A percentile compares a stretch with the other conserved stretches of the same genome.
These are phyloP conservation scores for Calvatia gigantea DNA, from an alignment of 768 basidiomycete species.

Conservation along the genomic window DNA sequence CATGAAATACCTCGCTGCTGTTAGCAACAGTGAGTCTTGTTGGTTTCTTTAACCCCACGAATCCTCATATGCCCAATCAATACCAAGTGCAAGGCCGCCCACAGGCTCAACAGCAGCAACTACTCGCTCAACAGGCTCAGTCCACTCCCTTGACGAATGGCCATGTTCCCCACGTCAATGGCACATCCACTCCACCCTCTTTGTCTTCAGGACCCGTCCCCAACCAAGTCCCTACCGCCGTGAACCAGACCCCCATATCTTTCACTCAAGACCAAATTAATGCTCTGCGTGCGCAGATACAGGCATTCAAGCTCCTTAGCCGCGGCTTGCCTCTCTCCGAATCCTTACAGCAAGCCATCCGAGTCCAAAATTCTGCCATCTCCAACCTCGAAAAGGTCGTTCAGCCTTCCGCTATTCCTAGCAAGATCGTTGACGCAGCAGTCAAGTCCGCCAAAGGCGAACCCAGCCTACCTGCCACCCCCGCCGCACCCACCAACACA, in stretches of 20 bases:
- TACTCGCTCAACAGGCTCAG: conserved; percentile 22
- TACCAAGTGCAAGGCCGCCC: conserved; percentile 26
- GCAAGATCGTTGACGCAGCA: conserved; percentile 68
- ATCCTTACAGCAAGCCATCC: conserved; percentile 65
- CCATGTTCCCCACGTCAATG: conserved; percentile 41
- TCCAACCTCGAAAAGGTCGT: conserved; percentile 65
- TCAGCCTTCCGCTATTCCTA: conserved; percentile 53
- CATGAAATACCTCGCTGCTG: conserved; percentile 43
- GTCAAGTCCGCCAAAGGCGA: conserved; percentile 69
- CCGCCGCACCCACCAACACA: conserved; percentile 29
- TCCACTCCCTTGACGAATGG: conserved; percentile 42
- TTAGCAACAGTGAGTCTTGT: conserved; percentile 34
- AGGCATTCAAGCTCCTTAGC: conserved; percentile 72
- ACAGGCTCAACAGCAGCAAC: conserved; percentile 29
- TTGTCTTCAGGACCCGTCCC: conserved; percentile 49
- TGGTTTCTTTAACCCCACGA: neutral
- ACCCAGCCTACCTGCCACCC: conserved; percentile 23
- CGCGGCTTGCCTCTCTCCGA: conserved; percentile 68
- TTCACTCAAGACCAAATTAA: conserved; percentile 75
- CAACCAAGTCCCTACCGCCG: conserved; percentile 46
- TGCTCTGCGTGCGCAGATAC: conserved; percentile 77
- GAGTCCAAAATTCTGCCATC: conserved; percentile 56
- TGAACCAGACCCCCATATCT: conserved; percentile 67
- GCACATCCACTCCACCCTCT: conserved; percentile 35
- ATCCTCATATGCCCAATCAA: conserved; percentile 2